phyloP scores from a whole-genome alignment of 1,284 basidiomycete genomes.

The Irpex rosettiformis region DNA sequence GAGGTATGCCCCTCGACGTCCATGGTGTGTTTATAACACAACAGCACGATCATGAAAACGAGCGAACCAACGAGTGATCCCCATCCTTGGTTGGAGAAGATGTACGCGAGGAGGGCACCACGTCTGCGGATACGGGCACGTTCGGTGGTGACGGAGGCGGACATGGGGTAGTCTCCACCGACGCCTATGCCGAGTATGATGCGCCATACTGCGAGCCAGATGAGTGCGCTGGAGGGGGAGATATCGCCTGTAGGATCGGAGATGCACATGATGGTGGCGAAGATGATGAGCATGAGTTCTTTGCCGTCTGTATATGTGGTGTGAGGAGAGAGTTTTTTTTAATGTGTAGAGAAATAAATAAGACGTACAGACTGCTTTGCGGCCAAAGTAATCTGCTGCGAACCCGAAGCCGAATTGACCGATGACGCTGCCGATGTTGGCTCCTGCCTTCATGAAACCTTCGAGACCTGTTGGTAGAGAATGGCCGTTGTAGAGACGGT shows the following conservation, averaged over 20 bases:
- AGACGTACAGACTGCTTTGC: constrained; percentile 61
- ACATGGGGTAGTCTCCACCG: constrained; percentile 84
- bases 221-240: constrained; percentile 44
- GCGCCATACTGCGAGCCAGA: constrained; percentile 64
- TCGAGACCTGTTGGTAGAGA: constrained; percentile 54
- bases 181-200: constrained; percentile 75
- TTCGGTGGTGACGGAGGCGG: constrained; percentile 67
- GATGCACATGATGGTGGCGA: constrained; percentile 63
- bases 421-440: constrained; percentile 73
- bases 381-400: constrained; percentile 64
- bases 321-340: not conserved
- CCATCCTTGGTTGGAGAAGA: constrained; percentile 78
- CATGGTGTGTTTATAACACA: constrained; percentile 67
- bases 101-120: constrained; percentile 71
- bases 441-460: constrained; percentile 64
- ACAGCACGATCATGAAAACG: constrained; percentile 66
- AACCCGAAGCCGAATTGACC: constrained; percentile 74
- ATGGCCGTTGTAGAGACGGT: constrained; percentile 57
- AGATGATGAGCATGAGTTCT: constrained; percentile 76
- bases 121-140: constrained; percentile 66
- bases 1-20: constrained; percentile 48
- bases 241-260: constrained; percentile 44
- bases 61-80: constrained; percentile 67
- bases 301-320: constrained; percentile 51
- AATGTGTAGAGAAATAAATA: too few species aligned